Base-by-base conservation (phyloP, 208 protist species). In the Acanthamoeba healyi region DNA sequence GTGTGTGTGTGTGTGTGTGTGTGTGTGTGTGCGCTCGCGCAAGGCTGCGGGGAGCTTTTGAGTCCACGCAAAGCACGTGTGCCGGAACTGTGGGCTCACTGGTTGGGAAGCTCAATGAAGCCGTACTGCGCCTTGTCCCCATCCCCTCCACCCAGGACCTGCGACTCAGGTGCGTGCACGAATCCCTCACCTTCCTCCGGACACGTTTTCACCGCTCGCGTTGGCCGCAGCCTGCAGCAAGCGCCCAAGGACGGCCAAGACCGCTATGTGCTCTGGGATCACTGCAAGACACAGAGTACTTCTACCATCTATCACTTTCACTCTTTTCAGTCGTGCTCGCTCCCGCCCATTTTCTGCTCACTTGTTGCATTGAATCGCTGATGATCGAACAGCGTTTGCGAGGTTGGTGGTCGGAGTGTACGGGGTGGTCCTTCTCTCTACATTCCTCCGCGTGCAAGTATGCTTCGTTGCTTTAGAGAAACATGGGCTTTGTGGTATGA, bases 21-120 rank as follows among this genome's bases (percentile, higher is more conserved):
- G n/a, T n/a, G n/a, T n/a, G n/a, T n/a, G 44, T 49, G 44, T 4
- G 7, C 7, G 49, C 49, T 56, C 9, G 49, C 14, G 49, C 49
- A 19, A 70, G 61, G 32, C 61, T 70, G 61, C 61, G 61, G 1
- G 24, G 29, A 15, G 61, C 61, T 14, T 70, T 70, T 17, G 61
- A 70, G 61, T 70, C 61, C 32, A 70, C 61, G 6, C 61, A 70
- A n/a, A 70, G 61, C 61, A 70, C 61, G 61, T 70, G 61, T 15
- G 32, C 61, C 24, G 61, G 61, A 5, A 70, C 61, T n/a, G 61
- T 70, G 61, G 61, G 29, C 29, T 70, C 61, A 2, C 24, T 70
- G 19, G 61, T 36, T 14, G 19, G 6, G 19, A 70, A 70, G 61
- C 61, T 70, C 61, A 70, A 36, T n/a, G 61, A 70, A 2, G 32